Evolutionary conservation across 106 monocot species (phyloP), one percentile per base, ranked within the genome.

Genomic region (Hemerocallis citrina): DNA sequence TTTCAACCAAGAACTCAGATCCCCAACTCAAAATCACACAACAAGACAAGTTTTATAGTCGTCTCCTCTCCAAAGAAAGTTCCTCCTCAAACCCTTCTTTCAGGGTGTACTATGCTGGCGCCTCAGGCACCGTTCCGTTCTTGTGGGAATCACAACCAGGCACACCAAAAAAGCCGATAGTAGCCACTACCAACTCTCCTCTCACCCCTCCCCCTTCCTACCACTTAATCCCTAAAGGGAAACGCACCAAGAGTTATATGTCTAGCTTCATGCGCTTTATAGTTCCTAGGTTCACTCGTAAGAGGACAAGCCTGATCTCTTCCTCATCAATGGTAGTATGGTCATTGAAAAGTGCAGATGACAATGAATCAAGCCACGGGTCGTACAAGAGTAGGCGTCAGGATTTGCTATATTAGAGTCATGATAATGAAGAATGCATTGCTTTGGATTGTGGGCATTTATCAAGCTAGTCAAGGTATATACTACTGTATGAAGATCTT

Each of bases 131-230:
- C 0, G 77, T 81, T 2, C 81, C 81, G 15, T 82, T 82, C 55
- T 9, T 62, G 12, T 82, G 82, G 82, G 82, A 82, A 35, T 82
- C 82, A 1, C 70, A 66, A 29, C 82, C 82, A 16, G 82, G 82
- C 16, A 74, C 56, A 0, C 77, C 82, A 1, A 82, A 82, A 65
- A 17, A 66, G 54, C 7, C 66, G 28, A 51, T 42, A 60, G 9
- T 61, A 24, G 21, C 37, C 49, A 19, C 69, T 32, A 33, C 60
- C 21, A 52, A 70, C 16, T 77, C 82, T 32, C 82, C 82, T 1
- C 70, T 77, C 45, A 82, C 82, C 13, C 82, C 82, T 65, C 82
- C 82, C 2, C 82, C 82, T 14, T 82, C 82, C 23, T 77, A 77
- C 65, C 43, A 57, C 68, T 64, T 25, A 57, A 34, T 5, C 76